Base-by-base conservation (phyloP, 2,329 filamentous ascomycete species). In the Fusarium xylarioides region DNA sequence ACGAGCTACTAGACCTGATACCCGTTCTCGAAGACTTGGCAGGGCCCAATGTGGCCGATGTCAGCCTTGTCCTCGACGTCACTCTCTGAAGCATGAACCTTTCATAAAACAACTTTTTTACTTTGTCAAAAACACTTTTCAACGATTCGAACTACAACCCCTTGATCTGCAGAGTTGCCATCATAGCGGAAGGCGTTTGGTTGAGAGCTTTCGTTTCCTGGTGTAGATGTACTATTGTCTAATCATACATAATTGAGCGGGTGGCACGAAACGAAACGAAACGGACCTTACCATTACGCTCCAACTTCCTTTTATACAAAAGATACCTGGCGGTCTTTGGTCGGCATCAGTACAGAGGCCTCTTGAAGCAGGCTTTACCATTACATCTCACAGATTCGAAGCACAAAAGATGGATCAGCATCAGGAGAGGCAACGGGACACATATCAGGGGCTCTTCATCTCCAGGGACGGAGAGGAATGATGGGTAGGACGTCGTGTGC, bases 1-100 rank as follows among this genome's bases (percentile, higher is more conserved):
- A 99, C 84, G 96, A 99, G 87, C 89, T 99, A 71, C 88, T 99
- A 79, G 96, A 99, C 82, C 87, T 99, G 78, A 98, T 99, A 82
- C 96, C 96, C 59, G 96, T 99, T 78, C 94, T 99, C 75, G 96
- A 99, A 87, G 96, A 99, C 83, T 88, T 99, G 80, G 95, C 96
- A 71, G 92, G 93, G 76, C 84, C 91, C 68, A 93, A 95, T 81
- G 96, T 99, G 70, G 90, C 92, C 84, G 96, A 99, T 84, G 96
- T 99, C 82, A 98, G 95, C 87, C 88, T 99, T 79, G 96, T 99
- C 78, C 91, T 99, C 79, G 96, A 99, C 86, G 95, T 98, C 83
- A 90, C 90, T 84, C 90, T 92, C 79, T 92, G 83, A 90, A 79
- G 81, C 79, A 80, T 79, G 78, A 78, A 70, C 70, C 58, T 72